Evolutionary conservation across 768 basidiomycete species (phyloP).

Genomic region (Astraeus odoratus): DNA sequence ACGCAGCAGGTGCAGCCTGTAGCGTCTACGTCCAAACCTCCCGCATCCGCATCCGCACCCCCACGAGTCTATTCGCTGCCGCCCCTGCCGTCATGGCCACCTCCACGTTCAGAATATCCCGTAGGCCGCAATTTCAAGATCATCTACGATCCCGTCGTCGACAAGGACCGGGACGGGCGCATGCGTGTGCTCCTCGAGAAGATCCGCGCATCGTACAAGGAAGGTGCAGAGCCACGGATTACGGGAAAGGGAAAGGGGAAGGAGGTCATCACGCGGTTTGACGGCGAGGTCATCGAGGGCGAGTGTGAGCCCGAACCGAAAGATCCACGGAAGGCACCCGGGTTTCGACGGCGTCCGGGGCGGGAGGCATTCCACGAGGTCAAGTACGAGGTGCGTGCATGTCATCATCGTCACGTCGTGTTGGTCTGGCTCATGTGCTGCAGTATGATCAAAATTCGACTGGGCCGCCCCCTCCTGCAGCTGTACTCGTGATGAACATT

Average conservation of each 20-base stretch:
- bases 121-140: constrained; percentile 49
- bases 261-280: constrained; percentile 45
- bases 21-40: constrained; percentile 23
- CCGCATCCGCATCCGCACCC: no score
- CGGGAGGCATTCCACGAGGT: constrained; percentile 38
- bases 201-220: constrained; percentile 29
- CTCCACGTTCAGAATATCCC: constrained; percentile 43
- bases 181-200: constrained; percentile 36
- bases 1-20: constrained; percentile 22
- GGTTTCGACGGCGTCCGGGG: constrained; percentile 25
- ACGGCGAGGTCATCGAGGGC: constrained; percentile 46
- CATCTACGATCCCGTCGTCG: constrained; percentile 53
- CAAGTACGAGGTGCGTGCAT: constrained; percentile 49
- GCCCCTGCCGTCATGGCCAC: constrained; percentile 48
- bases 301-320: constrained; percentile 34
- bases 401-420: constrained; percentile 3
- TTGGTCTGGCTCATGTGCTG: constrained; percentile 2
- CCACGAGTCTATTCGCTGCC: constrained; percentile 35
- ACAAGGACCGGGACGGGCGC: constrained; percentile 37
- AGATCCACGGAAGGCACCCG: constrained; percentile 52
- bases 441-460: constrained; percentile 74
- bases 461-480: constrained; percentile 64
- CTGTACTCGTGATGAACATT: constrained; percentile 66
- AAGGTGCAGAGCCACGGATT: constrained; percentile 35
- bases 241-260: constrained; percentile 61